Percentiles rank a stretch among this genome's conserved stretches.
These are phyloP conservation scores for Chalaropsis thielavioides DNA, from an alignment of 2,329 filamentous ascomycete genomes.

Conservation along the genomic window DNA sequence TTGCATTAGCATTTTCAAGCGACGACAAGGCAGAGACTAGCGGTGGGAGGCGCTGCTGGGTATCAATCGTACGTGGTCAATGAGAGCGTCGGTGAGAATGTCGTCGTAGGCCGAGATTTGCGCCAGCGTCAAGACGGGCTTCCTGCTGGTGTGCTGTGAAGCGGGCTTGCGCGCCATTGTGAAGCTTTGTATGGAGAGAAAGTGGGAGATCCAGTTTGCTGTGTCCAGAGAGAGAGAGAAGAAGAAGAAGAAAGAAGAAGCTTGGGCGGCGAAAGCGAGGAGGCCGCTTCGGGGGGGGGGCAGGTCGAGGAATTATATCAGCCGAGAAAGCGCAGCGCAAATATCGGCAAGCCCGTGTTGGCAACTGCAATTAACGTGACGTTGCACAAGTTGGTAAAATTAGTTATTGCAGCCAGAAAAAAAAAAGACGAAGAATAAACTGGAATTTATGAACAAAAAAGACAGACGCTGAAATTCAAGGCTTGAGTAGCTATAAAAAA, in stretches of 20 bases:
- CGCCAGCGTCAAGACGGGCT: slow-evolving; percentile 64
- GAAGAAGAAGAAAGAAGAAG: not conserved
- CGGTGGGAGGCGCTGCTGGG: not conserved
- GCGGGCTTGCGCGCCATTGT: slow-evolving; percentile 10
- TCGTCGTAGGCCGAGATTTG: slow-evolving; percentile 92
- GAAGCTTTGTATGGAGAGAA: not conserved
- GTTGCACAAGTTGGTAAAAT: not conserved
- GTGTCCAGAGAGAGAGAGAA: not conserved
- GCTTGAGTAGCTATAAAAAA: not conserved
- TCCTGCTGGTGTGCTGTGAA: slow-evolving; percentile 30
- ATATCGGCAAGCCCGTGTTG: not conserved
- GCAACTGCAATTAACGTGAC: not conserved
- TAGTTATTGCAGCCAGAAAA: not conserved
- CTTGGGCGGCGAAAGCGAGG: not conserved
- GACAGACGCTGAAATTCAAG: not conserved
- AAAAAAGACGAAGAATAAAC: not conserved
- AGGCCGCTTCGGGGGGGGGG: not conserved
- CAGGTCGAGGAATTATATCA: not conserved
- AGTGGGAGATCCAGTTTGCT: not conserved
- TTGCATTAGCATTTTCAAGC: slow-evolving; percentile 19
- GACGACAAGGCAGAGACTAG: slow-evolving; percentile 3
- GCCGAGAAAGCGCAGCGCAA: not conserved
- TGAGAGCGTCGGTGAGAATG: slow-evolving; percentile 81
- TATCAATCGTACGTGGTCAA: slow-evolving; percentile 65
- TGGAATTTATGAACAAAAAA: not conserved